Conservation (phyloP, 371 early-diverging fungal species). For the Mucor plumbeus region DNA sequence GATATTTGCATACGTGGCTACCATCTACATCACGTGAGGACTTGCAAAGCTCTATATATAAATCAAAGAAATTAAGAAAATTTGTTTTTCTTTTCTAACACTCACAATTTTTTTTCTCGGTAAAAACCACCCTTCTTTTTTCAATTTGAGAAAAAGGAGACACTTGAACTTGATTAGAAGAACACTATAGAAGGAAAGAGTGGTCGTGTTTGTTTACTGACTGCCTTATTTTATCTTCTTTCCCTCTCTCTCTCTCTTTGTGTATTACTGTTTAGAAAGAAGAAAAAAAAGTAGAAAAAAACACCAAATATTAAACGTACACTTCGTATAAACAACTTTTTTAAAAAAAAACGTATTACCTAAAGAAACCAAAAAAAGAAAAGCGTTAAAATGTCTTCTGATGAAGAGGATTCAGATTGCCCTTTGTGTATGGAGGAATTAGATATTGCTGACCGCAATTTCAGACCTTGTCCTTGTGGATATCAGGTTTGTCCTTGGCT, state of each 20-base stretch:
- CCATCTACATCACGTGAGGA: neutral
- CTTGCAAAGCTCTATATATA: neutral
- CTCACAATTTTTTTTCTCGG: neutral
- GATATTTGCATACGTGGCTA: constrained; percentile 5
- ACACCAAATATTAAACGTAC: no score
- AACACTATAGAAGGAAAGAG: constrained; percentile 1
- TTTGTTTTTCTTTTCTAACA: neutral
- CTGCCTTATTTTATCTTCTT: neutral
- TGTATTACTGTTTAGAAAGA: constrained; percentile 2
- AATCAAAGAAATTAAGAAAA: constrained; percentile 4
- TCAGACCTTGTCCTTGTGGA: constrained; percentile 96
- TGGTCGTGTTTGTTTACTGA: constrained; percentile 2
- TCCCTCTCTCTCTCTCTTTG: neutral
- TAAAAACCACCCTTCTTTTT: constrained; percentile 6
- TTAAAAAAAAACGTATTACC: neutral
- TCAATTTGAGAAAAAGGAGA: constrained; percentile 6
- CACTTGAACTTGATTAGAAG: neutral
- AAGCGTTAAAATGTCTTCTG: constrained; percentile 43
- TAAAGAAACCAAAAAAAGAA: neutral
- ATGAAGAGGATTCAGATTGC: constrained; percentile 91
- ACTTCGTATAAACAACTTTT: no score
- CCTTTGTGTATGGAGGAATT: constrained; percentile 98
- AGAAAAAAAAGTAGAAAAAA: neutral
- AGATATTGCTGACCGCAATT: constrained; percentile 92
- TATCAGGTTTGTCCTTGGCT: constrained; percentile 77